Base-by-base conservation (phyloP, 352 stramenopile species). In the Elongisporangium anandrum region DNA sequence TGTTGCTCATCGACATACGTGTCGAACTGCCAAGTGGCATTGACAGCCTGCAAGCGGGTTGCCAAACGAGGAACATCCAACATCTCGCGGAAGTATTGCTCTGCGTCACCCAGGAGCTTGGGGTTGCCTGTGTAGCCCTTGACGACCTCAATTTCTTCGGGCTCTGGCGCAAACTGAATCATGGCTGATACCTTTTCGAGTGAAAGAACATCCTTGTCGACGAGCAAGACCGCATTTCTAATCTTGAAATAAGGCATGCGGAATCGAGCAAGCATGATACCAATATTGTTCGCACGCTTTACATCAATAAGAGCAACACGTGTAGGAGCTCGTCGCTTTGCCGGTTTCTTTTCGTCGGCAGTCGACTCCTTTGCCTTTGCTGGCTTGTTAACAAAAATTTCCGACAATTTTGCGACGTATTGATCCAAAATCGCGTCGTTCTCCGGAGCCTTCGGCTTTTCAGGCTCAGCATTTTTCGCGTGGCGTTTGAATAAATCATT, bases 241-340 rank as follows among this genome's bases (percentile, higher is more conserved):
- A 94, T 87, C 59, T 87, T 87, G 41, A 70, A 72, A 61, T 94
- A 94, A 24, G 85, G 85, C 49, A 94, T 26, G n/a, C 85, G 81
- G 60, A 94, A 94, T 26, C 85, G 77, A 17, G 85, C 85, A 10
- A 94, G 57, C 85, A 94, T 91, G 63, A 94, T 94, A 54, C 85
- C 85, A 41, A 94, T 92, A 39, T 94, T 94, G 70, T 92, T 94
- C 7, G 85, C 85, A 16, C 85, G 77, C 58, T 94, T 94, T 4
- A 83, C 77, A 45, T 94, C 85, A 62, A 94, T 92, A 24, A 94
- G 63, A 0, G 82, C 85, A 38, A 94, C 77, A 19, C 85, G 81
- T 12, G 85, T 92, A 0, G 82, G 79, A 13, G 79, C 77, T 68
- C 79, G 69, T 24, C 74, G 72, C 65, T 91, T 92, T 2, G 57